Percentiles rank a stretch among this genome's conserved stretches.
phyloP scores from a whole-genome alignment of 2,329 filamentous ascomycete genomes.

The Calonectria multiphialidica region DNA sequence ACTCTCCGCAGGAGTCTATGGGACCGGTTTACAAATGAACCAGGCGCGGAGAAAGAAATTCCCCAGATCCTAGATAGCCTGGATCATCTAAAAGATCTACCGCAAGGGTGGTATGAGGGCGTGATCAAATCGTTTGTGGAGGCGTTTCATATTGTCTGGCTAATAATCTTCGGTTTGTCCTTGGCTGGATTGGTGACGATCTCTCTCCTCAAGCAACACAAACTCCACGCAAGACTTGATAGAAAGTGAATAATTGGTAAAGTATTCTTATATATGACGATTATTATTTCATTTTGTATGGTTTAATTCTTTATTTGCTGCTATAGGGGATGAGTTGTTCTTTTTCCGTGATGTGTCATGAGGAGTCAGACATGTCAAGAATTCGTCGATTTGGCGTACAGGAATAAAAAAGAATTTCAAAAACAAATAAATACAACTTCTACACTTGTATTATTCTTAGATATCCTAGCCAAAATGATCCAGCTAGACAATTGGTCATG shows the following conservation, averaged over 20 bases:
- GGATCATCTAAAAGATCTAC: background rate
- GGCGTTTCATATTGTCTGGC: conserved; percentile 24
- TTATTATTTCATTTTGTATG: too few species aligned
- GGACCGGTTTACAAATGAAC: background rate
- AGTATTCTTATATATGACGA: too few species aligned
- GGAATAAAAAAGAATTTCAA: too few species aligned
- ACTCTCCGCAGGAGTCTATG: background rate
- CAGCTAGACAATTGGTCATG: too few species aligned
- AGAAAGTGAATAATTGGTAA: conserved; percentile 3
- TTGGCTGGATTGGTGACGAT: conserved; percentile 14
- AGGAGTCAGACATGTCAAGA: too few species aligned
- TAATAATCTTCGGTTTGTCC: background rate
- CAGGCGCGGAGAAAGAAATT: conserved; percentile 8
- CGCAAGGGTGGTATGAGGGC: background rate
- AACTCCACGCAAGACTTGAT: background rate
- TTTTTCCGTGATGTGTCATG: too few species aligned
- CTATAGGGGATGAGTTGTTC: too few species aligned
- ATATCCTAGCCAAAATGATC: too few species aligned
- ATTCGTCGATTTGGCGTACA: too few species aligned
- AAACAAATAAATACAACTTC: too few species aligned
- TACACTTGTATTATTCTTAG: too few species aligned
- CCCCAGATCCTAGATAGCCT: conserved; percentile 6
- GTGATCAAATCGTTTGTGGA: conserved; percentile 10
- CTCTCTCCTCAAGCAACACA: conserved; percentile 17
- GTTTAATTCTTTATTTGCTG: too few species aligned